These are phyloP conservation scores for Otatea glauca DNA, from an alignment of 176 grass and related monocot genomes.

Conservation along the genomic window DNA sequence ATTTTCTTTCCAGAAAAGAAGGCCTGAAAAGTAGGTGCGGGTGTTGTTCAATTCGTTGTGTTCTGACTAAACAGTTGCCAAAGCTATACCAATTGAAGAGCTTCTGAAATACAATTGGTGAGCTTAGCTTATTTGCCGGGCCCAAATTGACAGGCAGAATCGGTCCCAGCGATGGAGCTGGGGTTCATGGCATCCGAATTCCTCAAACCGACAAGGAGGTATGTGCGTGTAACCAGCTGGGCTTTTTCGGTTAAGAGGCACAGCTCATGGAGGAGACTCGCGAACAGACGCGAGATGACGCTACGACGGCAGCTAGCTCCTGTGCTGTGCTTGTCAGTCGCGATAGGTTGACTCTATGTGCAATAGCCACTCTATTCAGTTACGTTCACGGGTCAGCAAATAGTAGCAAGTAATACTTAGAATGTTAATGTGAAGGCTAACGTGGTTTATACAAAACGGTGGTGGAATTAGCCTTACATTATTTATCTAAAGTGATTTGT, in stretches of 20 bases:
- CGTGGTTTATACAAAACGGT: too few relatives aligned
- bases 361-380: background rate
- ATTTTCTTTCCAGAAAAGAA: background rate
- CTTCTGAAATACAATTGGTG: background rate
- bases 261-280: slow-evolving; percentile 33
- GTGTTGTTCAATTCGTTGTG: background rate
- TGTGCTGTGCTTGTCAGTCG: background rate
- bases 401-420: too few relatives aligned
- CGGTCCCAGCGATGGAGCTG: background rate
- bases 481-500: too few relatives aligned
- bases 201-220: background rate
- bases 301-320: background rate
- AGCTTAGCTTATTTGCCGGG: background rate
- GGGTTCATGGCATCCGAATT: background rate
- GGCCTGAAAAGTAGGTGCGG: background rate
- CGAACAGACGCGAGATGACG: background rate
- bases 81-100: slow-evolving; percentile 6
- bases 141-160: slow-evolving; percentile 31
- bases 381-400: background rate
- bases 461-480: too few relatives aligned
- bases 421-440: too few relatives aligned
- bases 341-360: background rate
- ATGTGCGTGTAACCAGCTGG: background rate
- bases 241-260: background rate
- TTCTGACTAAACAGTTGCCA: background rate